Percentiles rank a stretch among this genome's conserved stretches.
Evolutionary conservation across 176 grass and related monocot species (phyloP).

Genomic region (Musa itinerans): DNA sequence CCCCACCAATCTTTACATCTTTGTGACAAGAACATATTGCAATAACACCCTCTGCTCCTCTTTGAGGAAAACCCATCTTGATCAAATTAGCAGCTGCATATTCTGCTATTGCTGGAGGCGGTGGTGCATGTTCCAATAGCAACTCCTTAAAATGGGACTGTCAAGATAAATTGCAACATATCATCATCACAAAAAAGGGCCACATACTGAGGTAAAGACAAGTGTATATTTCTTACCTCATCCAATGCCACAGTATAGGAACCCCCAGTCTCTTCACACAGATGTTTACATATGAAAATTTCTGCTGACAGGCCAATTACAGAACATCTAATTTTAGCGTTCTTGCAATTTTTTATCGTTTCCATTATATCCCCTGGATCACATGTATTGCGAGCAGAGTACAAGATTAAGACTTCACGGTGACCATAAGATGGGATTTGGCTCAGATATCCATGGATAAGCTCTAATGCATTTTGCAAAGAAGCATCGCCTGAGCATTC

Average conservation of each 20-base stretch:
- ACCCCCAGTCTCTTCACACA: constrained; percentile 84
- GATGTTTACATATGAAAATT: constrained; percentile 91
- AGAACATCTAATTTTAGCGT: constrained; percentile 80
- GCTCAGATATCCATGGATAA: constrained; percentile 74
- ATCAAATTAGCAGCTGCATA: constrained; percentile 93
- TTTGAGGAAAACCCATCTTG: constrained; percentile 99
- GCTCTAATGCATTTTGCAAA: constrained; percentile 84
- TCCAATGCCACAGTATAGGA: constrained; percentile 80
- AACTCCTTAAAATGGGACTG: constrained; percentile 94
- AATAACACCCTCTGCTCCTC: constrained; percentile 86
- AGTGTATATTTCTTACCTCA: constrained; percentile 39
- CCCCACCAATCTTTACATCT: constrained; percentile 75
- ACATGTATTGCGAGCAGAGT: constrained; percentile 75
- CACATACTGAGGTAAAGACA: not conserved
- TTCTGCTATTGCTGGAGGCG: constrained; percentile 89
- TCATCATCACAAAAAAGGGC: constrained; percentile 8
- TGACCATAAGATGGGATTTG: constrained; percentile 88
- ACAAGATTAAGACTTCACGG: constrained; percentile 81
- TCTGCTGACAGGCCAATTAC: constrained; percentile 89
- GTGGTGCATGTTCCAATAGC: constrained; percentile 84
- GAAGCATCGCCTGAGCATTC: constrained; percentile 92
- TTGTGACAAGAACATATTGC: constrained; percentile 99
- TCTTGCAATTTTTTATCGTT: constrained; percentile 71
- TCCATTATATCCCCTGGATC: constrained; percentile 91
- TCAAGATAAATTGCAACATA: constrained; percentile 21